Conservation (phyloP, 169 alveolate genomes). For the Plasmodium inui region DNA sequence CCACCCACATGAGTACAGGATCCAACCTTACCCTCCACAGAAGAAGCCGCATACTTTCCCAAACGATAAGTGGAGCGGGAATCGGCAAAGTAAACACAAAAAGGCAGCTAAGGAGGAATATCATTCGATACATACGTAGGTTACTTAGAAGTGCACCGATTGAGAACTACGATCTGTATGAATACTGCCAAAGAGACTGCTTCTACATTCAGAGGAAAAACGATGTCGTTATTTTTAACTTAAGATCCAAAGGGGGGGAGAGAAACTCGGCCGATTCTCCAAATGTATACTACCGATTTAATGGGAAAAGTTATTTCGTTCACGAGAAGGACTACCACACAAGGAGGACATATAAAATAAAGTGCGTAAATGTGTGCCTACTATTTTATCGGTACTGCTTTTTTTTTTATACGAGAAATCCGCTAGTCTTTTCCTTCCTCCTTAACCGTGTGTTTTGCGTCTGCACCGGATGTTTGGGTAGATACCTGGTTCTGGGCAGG, state of each 20-base stretch:
- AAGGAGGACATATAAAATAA: constrained; percentile 60
- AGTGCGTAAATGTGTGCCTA: constrained; percentile 45
- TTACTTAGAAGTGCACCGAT: background rate
- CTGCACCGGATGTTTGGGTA: constrained; percentile 17
- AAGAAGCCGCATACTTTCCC: background rate
- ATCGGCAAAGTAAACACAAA: background rate
- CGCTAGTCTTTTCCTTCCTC: constrained; percentile 23
- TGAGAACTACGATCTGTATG: background rate
- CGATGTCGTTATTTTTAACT: constrained; percentile 35
- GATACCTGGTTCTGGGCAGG: constrained; percentile 15
- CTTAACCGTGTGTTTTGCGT: constrained; percentile 30
- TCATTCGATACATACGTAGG: background rate
- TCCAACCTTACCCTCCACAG: background rate
- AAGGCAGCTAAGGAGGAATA: background rate
- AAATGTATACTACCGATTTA: constrained; percentile 26
- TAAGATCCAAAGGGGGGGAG: constrained; percentile 17
- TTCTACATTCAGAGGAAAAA: constrained; percentile 58
- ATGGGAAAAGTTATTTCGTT: constrained; percentile 52
- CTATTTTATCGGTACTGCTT: constrained; percentile 65
- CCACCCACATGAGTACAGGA: background rate
- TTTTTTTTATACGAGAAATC: constrained; percentile 49
- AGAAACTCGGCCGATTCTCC: background rate
- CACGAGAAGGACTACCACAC: constrained; percentile 21
- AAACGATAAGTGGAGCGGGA: background rate
- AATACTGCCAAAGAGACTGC: background rate